Base-by-base conservation (phyloP, 371 early-diverging fungal genomes). In the Rhizopus sp. region DNA sequence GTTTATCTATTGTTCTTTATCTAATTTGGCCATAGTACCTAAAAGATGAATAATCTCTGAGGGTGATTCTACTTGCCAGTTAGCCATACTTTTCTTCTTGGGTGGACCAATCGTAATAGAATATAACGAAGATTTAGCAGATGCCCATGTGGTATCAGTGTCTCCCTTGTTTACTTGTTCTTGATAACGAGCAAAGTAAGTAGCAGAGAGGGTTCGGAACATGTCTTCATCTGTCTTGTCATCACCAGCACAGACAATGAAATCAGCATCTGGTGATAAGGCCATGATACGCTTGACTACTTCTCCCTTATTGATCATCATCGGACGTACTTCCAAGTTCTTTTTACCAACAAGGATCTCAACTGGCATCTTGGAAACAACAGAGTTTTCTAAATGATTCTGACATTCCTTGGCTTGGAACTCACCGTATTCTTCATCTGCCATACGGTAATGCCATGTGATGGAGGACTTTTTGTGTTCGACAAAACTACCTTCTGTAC, bases 161-260 rank as follows among this genome's bases (percentile, higher is more conserved):
- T 44, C 53, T 3, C 48, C 44, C 4, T 60, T 33, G 17, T 37
- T 45, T 12, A 54, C 17, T 37, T 51, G 39, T 47, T 55, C 55
- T 55, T 64, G 64, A 31, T 58, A 59, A 7, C 41, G 62, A 23
- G 58, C 40, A 37, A 59, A 59, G 31, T 63, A 60, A 5, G 50
- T 32, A 31, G 57, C 51, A 10, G 63, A 53, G 10, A 70, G 38
- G 7, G 82, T 83, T 37, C 88, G 82, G 72, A 91, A 91, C 97
- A 98, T 97, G 66, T 97, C 98, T 68, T 97, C 97, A 66, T 98
- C 98, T 1, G 98, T 97, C 69, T 90, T 86, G 69, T 97, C 97
- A 67, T 98, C 97, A 13, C 98, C 97, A 16, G 92, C 95, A 67
- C 97, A 95, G 45, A 93, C 79, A n/a, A 94, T 83, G 74, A 97